Base-by-base conservation (phyloP, 202 grass and related monocot genomes). In the Cymbopogon flexuosus region DNA sequence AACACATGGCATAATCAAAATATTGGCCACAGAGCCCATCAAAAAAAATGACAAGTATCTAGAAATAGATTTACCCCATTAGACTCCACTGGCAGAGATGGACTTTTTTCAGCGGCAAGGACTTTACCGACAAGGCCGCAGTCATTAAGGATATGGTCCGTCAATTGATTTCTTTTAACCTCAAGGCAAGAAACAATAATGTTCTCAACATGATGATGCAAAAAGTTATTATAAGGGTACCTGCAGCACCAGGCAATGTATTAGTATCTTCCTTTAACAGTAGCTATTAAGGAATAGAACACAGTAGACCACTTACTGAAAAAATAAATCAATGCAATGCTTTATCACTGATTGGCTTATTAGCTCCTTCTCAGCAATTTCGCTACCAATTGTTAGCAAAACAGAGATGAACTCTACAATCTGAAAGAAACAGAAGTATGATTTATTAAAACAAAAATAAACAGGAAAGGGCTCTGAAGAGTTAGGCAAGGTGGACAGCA, bases 381-480 rank as follows among this genome's bases (percentile, higher is more conserved):
- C 89, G 30, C 87, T 92, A 75, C 92, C 89, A 75, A 94, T 94
- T 72, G 92, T 89, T 67, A 90, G 77, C 66, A 95, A 84, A 78
- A 95, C 92, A 46, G 87, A 95, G 45, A 95, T 92, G 79, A 95
- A 95, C 70, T 95, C 88, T 22, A 93, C 86, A 91, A 97, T 87
- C 93, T 97, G 93, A 61, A 73, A 80, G 8, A 58, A 35, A 83
- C 24, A 83, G 40, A 82, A 75, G 58, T 54, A 79, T 8, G 31
- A 68, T 21, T 21, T 51, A 43, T 73, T 54, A 74, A 58, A 84
- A 79, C 69, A 57, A 58, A 85, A 79, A 47, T 47, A 41, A 10
- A 46, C 0, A 62, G 64, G 40, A 69, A 83, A 76, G 36, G 46
- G 16, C 11, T 19, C 47, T 21, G 34, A 57, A 23, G 62, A 14